Evolutionary conservation across 208 protist species (phyloP), one percentile per base, ranked within the genome.

Genomic region (Trypanosoma melophagium): DNA sequence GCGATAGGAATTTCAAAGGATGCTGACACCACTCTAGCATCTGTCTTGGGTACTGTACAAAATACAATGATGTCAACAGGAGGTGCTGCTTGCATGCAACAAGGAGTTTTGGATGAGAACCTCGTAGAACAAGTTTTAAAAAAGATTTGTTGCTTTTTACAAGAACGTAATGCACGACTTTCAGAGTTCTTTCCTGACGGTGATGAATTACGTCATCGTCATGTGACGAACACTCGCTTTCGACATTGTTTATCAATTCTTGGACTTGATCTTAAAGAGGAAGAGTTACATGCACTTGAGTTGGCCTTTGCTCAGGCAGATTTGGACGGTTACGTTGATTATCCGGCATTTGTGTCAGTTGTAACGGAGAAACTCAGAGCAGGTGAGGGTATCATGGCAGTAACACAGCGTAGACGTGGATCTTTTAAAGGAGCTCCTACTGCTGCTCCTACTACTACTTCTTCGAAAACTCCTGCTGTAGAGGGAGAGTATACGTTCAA

Each of bases 121-220:
- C 38, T 92, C 7, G 74, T 87, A 45, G 84, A 79, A 22, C 8
- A 40, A 10, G 75, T 86, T 17, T 60, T 94, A 38, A 65, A 38
- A 35, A 63, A 68, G 25, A 68, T 94, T 28, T 88, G 81, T 57
- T 77, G 76, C 52, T 90, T 89, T 71, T 21, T 94, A 58, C 83
- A 87, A 64, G 83, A 90, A 71, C 86, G 86, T 51, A 76, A 81
- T n/a, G 77, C 83, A 1, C 75, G 82, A 31, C 24, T 95, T 10
- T 60, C 54, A 7, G 86, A 95, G 62, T 95, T 92, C 63, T 95
- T 95, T 60, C 85, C 83, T 5, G 92, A 96, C 57, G 86, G 84
- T 51, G 92, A 96, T 68, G 81, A 85, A 71, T 76, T 96, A 51
- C 84, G 89, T 42, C 86, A 95, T 68, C 75, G 76, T n/a, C 81